Evolutionary conservation across 2,329 filamentous ascomycete species (phyloP), one percentile per base, ranked within the genome.

Genomic region (Diaporthe sp.): DNA sequence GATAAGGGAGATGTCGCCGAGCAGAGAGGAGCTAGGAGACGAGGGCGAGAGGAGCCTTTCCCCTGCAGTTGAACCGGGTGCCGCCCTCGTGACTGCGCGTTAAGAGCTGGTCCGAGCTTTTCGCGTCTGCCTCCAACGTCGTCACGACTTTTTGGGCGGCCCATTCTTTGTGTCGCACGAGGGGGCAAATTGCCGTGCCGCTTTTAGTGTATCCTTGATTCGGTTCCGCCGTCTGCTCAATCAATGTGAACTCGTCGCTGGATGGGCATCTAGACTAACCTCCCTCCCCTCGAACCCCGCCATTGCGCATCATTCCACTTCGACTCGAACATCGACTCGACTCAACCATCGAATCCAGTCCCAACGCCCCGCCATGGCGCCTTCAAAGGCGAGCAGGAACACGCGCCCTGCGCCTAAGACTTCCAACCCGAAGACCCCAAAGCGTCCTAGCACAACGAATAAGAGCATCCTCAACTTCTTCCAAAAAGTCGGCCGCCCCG

Each of bases 381-480:
- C 74, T 60, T 55, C 76, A 49, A 76, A 74, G 31, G 70, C 53
- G 13, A 61, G n/a, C 65, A 73, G 39, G 57, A 53, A 25, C 25
- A 15, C 74, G 28, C 67, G 67, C 5, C 71, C 76, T 42, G 44
- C 57, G 39, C 31, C 71, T 42, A 72, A 57, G 22, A 2, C 8
- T n/a, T 31, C 76, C 51, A 46, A n/a, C 17, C 42, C 53, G 25
- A 85, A 84, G 78, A 85, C 83, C 70, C 80, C 85, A 4, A 79
- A 80, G 28, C 67, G 76, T 13, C 31, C 60, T 17, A 76, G 76
- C 19, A 22, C 71, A 9, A 65, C 85, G 86, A 94, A 94, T 79
- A 87, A 88, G 9, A 95, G 92, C 77, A 95, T 95, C 44, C 84
- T 95, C 19, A 94, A 84, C 77, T 95, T 95, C 82, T 95, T 95